A percentile compares a stretch with the other conserved stretches of the same genome.
Conservation (phyloP, 1,139 yeast genomes). For the Suhomyces taliae region DNA sequence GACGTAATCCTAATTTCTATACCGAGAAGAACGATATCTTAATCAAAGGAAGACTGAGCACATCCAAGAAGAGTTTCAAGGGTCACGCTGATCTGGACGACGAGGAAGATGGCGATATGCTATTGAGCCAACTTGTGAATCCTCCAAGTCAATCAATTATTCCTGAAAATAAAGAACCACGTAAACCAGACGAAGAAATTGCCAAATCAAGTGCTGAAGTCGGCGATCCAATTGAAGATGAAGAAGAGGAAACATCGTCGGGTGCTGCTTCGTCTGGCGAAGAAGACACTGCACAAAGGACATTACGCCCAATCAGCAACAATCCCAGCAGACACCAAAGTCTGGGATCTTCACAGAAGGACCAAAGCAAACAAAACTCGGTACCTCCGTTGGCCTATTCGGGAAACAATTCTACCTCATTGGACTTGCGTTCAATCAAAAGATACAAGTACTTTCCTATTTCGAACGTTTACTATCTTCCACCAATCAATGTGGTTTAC, state of each 20-base stretch:
- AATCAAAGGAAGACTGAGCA: constrained; percentile 23
- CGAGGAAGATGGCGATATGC: constrained; percentile 1
- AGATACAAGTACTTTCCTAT: constrained; percentile 57
- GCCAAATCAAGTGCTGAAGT: neutral
- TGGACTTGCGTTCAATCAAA: constrained; percentile 18
- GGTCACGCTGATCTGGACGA: constrained; percentile 10
- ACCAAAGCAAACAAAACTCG: constrained; percentile 2
- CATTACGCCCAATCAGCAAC: neutral
- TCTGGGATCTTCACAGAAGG: constrained; percentile 1
- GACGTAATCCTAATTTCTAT: constrained; percentile 65
- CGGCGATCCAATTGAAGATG: neutral
- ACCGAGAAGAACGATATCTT: constrained; percentile 54
- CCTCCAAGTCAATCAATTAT: neutral
- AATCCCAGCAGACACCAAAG: neutral
- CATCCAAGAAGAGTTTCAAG: constrained; percentile 16
- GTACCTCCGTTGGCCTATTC: constrained; percentile 11
- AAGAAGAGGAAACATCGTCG: constrained; percentile 10
- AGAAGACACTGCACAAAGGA: neutral
- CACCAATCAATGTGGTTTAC: constrained; percentile 60
- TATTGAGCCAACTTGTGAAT: neutral
- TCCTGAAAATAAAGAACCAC: neutral
- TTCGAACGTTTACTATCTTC: constrained; percentile 55
- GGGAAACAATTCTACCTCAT: constrained; percentile 8
- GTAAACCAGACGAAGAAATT: neutral
- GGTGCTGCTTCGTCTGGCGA: constrained; percentile 9